Evolutionary conservation across 1,139 yeast species (phyloP).

Genomic region (Yamadazyma blattariae): DNA sequence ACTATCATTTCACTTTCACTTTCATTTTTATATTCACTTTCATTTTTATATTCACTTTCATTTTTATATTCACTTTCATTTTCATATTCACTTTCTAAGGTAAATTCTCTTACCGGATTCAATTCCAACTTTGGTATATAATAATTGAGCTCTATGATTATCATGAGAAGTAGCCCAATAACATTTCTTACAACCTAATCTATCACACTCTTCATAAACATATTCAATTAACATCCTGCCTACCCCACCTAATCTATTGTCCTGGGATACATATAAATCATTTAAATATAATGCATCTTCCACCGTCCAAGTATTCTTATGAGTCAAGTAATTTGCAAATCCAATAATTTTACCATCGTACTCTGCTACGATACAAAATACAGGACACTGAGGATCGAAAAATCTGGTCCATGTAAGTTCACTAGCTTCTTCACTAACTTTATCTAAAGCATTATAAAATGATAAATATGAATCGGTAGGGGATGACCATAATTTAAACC

Average conservation of each 20-base stretch:
- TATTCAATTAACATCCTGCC: constrained; percentile 50
- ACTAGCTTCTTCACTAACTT: constrained; percentile 31
- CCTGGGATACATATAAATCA: constrained; percentile 41
- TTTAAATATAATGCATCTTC: constrained; percentile 44
- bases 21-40: too few relatives aligned
- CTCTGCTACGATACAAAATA: constrained; percentile 8
- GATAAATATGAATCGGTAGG: constrained; percentile 34
- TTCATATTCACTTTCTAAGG: too few relatives aligned
- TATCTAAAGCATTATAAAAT: constrained; percentile 38
- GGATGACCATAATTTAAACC: constrained; percentile 41
- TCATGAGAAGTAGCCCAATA: constrained; percentile 55
- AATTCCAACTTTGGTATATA: constrained; percentile 53
- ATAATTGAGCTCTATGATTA: constrained; percentile 56
- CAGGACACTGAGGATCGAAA: constrained; percentile 40
- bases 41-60: too few relatives aligned
- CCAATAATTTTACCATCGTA: constrained; percentile 21
- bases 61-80: too few relatives aligned
- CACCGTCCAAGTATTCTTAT: constrained; percentile 46
- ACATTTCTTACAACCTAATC: constrained; percentile 35
- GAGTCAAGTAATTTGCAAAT: constrained; percentile 46
- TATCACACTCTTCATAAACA: constrained; percentile 48
- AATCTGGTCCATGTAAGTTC: constrained; percentile 43
- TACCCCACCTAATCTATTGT: constrained; percentile 41
- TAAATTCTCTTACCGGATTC: constrained; percentile 26
- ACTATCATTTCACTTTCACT: too few relatives aligned